Base-by-base conservation (phyloP, 148 eudicot species). In the Limonium bicolor region DNA sequence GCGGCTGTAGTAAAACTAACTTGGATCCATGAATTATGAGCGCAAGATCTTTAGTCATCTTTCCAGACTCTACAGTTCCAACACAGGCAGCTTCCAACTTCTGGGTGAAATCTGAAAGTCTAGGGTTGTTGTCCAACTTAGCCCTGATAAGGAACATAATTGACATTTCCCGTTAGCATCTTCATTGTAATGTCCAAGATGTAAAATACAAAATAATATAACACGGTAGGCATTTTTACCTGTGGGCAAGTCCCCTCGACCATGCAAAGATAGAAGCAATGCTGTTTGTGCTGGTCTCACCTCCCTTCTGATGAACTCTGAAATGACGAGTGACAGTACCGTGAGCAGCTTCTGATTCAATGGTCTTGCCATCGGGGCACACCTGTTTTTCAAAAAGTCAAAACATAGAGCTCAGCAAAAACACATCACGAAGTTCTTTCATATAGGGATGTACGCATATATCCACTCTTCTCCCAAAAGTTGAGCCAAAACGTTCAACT, bases 31-130 rank as follows among this genome's bases (percentile, higher is more conserved):
- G 93, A 48, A 68, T 74, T 15, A 82, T 50, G 31, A 86, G 67
- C 23, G 96, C 96, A 60, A 86, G 96, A 76, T 86, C 96, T 72
- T 86, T 86, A 53, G 96, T 86, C 94, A 86, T 86, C 69, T 86
- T 86, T 42, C 94, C 96, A 27, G 79, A 68, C 56, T 82, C 96
- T 12, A 86, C 96, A 12, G 73, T 52, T 46, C 72, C 88, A 35
- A 86, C 58, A 64, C 94, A 86, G 35, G 94, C 96, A 34, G 76
- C 81, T 68, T 86, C 96, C 31, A 86, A 43, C 55, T 82, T 86
- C 72, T 73, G 56, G 7, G 94, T 72, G 63, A 82, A 86, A 42
- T 74, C 82, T 59, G 72, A 44, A 41, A 82, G 80, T 65, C 47
- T 64, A 11, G 66, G 63, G 56, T 82, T 67, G 66, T 60, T 48